Percentiles rank a stretch among this genome's conserved stretches.
phyloP scores from a whole-genome alignment of 1,139 yeast genomes.

The Candida frijolesensis region DNA sequence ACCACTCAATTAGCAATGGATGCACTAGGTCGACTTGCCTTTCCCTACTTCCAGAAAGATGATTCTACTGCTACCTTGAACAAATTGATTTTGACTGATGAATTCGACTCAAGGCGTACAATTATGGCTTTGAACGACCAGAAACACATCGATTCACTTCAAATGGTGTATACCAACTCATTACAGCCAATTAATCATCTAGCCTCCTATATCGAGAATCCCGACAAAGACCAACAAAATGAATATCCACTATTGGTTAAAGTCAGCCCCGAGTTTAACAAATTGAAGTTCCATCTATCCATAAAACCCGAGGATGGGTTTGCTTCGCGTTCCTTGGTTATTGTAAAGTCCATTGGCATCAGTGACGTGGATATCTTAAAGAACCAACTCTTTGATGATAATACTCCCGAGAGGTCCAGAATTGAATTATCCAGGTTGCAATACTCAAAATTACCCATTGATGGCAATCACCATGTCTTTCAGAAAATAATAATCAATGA shows the following conservation, averaged over 20 bases:
- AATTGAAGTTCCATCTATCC: conserved; percentile 31
- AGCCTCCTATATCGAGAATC: conserved; percentile 29
- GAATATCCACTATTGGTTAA: conserved; percentile 31
- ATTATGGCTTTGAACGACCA: conserved; percentile 21
- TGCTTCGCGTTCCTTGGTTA: conserved; percentile 23
- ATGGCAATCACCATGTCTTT: conserved; percentile 17
- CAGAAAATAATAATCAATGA: conserved; percentile 39
- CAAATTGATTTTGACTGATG: conserved; percentile 26
- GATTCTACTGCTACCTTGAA: conserved; percentile 22
- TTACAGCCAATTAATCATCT: conserved; percentile 19
- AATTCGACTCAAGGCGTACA: conserved; percentile 23
- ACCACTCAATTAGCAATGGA: conserved; percentile 9
- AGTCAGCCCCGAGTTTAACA: conserved; percentile 24
- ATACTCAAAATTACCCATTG: conserved; percentile 30
- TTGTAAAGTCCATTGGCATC: conserved; percentile 25
- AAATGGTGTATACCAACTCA: conserved; percentile 17
- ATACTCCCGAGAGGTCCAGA: conserved; percentile 3
- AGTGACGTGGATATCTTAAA: conserved; percentile 11
- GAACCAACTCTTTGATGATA: conserved; percentile 11
- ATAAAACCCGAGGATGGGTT: conserved; percentile 17
- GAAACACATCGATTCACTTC: conserved; percentile 19
- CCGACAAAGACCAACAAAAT: conserved; percentile 9
- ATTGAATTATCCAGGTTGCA: conserved; percentile 29
- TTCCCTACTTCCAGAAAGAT: conserved; percentile 27
- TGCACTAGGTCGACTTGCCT: conserved; percentile 19